Conservation (phyloP, 768 basidiomycete species). For the Auricularia sp. region DNA sequence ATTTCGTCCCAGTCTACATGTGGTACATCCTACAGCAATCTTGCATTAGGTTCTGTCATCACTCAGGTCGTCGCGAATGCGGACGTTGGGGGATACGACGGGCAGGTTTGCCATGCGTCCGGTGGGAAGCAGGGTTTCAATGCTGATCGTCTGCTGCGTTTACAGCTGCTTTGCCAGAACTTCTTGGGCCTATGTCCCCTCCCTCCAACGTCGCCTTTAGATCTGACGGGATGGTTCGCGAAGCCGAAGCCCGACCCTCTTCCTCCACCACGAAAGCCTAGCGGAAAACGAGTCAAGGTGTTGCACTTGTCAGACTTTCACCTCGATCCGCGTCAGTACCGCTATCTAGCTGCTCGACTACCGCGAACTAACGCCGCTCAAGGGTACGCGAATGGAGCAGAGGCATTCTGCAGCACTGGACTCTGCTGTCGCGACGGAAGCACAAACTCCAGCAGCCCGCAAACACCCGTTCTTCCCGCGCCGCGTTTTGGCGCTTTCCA, state of each 20-base stretch:
- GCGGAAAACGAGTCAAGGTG: conserved; percentile 58
- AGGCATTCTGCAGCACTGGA: conserved; percentile 61
- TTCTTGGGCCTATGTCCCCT: conserved; percentile 48
- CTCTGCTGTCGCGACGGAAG: conserved; percentile 50
- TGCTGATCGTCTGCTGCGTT: neutral
- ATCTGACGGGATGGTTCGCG: conserved; percentile 60
- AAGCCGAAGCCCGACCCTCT: conserved; percentile 68
- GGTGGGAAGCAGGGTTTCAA: neutral
- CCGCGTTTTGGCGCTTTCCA: conserved; percentile 57
- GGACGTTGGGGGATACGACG: conserved; percentile 63
- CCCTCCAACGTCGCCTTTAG: conserved; percentile 48
- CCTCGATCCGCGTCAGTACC: conserved; percentile 52
- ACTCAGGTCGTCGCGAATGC: conserved; percentile 67
- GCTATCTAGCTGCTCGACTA: neutral
- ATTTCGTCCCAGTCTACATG: conserved; percentile 26
- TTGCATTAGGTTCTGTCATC: conserved; percentile 46
- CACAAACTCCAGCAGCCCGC: conserved; percentile 40
- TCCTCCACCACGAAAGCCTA: conserved; percentile 43
- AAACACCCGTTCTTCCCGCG: conserved; percentile 44
- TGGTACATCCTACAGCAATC: conserved; percentile 34
- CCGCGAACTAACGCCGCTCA: conserved; percentile 1
- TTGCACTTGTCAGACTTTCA: conserved; percentile 73
- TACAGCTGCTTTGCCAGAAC: conserved; percentile 48
- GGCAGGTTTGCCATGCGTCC: conserved; percentile 37
- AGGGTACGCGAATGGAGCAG: conserved; percentile 62